Evolutionary conservation across 768 basidiomycete genomes (phyloP).

Genomic region (Naganishia onofrii): DNA sequence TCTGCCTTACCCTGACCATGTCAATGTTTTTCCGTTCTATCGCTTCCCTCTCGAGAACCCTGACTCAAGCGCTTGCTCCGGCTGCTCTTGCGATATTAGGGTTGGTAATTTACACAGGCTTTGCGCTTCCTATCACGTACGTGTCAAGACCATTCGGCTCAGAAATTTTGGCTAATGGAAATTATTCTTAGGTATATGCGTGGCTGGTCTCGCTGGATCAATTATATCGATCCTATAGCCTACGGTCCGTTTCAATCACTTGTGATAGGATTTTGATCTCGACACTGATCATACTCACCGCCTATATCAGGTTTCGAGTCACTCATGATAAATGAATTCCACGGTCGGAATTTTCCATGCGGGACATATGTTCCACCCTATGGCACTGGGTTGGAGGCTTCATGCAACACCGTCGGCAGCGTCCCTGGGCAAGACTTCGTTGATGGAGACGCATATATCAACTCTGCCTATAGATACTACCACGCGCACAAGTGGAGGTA

Average conservation of each 20-base stretch:
- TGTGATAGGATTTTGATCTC: slow-evolving; percentile 46
- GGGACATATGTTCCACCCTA: slow-evolving; percentile 43
- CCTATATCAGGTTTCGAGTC: slow-evolving; percentile 62
- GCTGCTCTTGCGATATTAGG: slow-evolving; percentile 70
- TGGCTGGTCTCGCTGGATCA: slow-evolving; percentile 56
- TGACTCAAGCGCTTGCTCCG: slow-evolving; percentile 63
- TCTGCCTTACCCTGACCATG: slow-evolving; percentile 59
- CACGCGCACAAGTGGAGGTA: slow-evolving; percentile 48
- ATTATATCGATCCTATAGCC: slow-evolving; percentile 69
- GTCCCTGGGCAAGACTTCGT: slow-evolving; percentile 43
- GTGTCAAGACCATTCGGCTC: slow-evolving; percentile 55
- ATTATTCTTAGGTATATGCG: slow-evolving; percentile 60
- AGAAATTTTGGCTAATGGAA: slow-evolving; percentile 61
- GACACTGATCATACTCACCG: slow-evolving; percentile 53
- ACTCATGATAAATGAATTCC: slow-evolving; percentile 82
- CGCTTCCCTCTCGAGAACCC: slow-evolving; percentile 64
- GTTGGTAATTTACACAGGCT: slow-evolving; percentile 59
- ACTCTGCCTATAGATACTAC: slow-evolving; percentile 38
- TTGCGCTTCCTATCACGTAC: slow-evolving; percentile 54
- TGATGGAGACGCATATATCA: slow-evolving; percentile 46
- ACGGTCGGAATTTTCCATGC: slow-evolving; percentile 60
- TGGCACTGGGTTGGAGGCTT: slow-evolving; percentile 34
- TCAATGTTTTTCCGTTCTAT: slow-evolving; percentile 61
- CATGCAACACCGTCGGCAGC: slow-evolving; percentile 46
- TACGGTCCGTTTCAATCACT: slow-evolving; percentile 45